Conservation (phyloP, 257 asterid genomes). For the Solanum sitiens region DNA sequence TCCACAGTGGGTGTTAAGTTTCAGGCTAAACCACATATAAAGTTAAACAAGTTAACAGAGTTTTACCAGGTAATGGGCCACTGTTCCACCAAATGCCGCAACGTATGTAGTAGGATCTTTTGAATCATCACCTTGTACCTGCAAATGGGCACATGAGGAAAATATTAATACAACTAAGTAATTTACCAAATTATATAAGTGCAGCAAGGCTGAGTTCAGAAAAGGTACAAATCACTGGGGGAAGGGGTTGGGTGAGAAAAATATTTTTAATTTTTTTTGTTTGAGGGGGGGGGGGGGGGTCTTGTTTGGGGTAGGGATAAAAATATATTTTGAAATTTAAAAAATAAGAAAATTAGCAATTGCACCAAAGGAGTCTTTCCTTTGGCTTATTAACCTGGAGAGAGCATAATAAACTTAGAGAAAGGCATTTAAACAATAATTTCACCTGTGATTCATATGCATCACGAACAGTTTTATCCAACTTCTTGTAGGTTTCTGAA, state of each 20-base stretch:
- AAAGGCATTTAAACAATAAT: background rate
- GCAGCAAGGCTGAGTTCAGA: background rate
- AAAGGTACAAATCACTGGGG: background rate
- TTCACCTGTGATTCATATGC: background rate
- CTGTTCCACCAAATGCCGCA: background rate
- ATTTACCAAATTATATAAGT: background rate
- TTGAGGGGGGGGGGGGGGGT: too few species aligned
- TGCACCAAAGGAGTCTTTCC: too few species aligned
- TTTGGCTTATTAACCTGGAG: too few species aligned
- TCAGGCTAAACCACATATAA: background rate
- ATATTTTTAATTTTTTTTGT: too few species aligned
- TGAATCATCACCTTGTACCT: background rate
- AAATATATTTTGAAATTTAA: too few species aligned
- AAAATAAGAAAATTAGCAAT: too few species aligned
- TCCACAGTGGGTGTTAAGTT: background rate
- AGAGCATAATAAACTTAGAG: too few species aligned
- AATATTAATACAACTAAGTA: background rate
- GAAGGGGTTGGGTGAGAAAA: too few species aligned
- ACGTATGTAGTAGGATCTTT: background rate
- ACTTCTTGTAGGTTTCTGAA: background rate
- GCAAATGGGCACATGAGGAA: background rate
- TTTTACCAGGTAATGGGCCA: background rate
- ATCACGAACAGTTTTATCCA: background rate
- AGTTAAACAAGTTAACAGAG: background rate
- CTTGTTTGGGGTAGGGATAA: too few species aligned